Base-by-base conservation (phyloP, 1,284 basidiomycete genomes). In the Porogramme epimiltina region DNA sequence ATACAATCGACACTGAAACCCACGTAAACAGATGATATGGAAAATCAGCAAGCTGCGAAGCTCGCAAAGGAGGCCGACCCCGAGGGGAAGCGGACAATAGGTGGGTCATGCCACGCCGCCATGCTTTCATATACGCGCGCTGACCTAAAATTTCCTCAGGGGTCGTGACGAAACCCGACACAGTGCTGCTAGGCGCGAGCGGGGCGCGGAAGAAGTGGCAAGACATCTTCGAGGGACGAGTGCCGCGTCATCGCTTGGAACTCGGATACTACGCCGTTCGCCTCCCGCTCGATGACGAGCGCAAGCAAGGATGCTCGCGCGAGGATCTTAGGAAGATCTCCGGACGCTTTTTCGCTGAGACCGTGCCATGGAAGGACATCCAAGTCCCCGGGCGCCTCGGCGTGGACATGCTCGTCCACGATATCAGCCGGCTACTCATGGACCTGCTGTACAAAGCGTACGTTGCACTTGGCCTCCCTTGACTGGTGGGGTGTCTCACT, bases 191-290 rank as follows among this genome's bases (percentile, higher is more conserved):
- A 0, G 82, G 81, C 9, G 73, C 74, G 0, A 73, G 66, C 11
- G 72, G 70, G 25, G 39, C 67, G 6, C 75, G 64, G 15, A 46
- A 69, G 23, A 58, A 52, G 36, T 85, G 84, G 82, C 61, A 69
- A 19, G 70, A 74, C 2, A 67, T 82, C 4, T 66, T 85, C 16
- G 71, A 78, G 52, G 78, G 79, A 18, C 60, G 57, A 2, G 20
- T 22, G 10, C n/a, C 44, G 4, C 40, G 44, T 18, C 65, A 83
- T 51, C 47, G 16, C 1, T 69, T 84, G 16, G 71, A 61, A 16
- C 80, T 80, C 34, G 85, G 85, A 0, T 87, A 85, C 55, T 85
- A 80, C 52, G 84, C 80, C 31, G 81, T 85, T 33, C 79, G 79
- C 36, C 77, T 85, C 3, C 78, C 82, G 0, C 75, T 82, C 41